phyloP scores from a whole-genome alignment of 352 stramenopile genomes.

The Phytopythium sindhum region DNA sequence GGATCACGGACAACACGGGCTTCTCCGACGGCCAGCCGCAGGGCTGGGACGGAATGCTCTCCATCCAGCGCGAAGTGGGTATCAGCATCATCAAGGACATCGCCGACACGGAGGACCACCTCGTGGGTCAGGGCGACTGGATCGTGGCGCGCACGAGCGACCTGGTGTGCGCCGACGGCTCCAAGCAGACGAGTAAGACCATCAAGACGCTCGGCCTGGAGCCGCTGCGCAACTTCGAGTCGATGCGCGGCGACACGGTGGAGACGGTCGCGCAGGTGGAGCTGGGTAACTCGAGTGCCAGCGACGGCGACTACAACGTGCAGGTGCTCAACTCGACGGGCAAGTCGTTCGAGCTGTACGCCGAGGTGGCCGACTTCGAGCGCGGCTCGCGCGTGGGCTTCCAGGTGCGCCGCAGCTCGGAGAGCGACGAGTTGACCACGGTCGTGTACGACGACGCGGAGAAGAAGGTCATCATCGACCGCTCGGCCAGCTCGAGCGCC shows the following conservation, averaged over 20 bases:
- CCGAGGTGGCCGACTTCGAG: slow-evolving; percentile 39
- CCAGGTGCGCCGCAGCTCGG: slow-evolving; percentile 43
- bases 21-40: slow-evolving; percentile 46
- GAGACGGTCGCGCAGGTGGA: slow-evolving; percentile 24
- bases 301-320: slow-evolving; percentile 12
- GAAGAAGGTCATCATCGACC: slow-evolving; percentile 63
- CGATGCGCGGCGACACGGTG: slow-evolving; percentile 41
- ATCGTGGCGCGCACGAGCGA: slow-evolving; percentile 40
- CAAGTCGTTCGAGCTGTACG: slow-evolving; percentile 50
- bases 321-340: slow-evolving; percentile 38
- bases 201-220: slow-evolving; percentile 63
- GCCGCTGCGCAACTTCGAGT: slow-evolving; percentile 39
- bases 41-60: slow-evolving; percentile 67
- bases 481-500: slow-evolving; percentile 39
- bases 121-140: slow-evolving; percentile 52
- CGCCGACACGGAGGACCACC: slow-evolving; percentile 40
- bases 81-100: slow-evolving; percentile 52
- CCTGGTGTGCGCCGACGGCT: slow-evolving; percentile 22
- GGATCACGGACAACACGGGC: slow-evolving; percentile 59
- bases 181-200: slow-evolving; percentile 39
- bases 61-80: slow-evolving; percentile 45
- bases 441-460: slow-evolving; percentile 59
- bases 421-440: slow-evolving; percentile 45
- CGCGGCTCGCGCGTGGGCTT: slow-evolving; percentile 51
- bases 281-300: slow-evolving; percentile 25